Base-by-base conservation (phyloP, 2,329 filamentous ascomycete genomes). In the Aspergillus candidus region DNA sequence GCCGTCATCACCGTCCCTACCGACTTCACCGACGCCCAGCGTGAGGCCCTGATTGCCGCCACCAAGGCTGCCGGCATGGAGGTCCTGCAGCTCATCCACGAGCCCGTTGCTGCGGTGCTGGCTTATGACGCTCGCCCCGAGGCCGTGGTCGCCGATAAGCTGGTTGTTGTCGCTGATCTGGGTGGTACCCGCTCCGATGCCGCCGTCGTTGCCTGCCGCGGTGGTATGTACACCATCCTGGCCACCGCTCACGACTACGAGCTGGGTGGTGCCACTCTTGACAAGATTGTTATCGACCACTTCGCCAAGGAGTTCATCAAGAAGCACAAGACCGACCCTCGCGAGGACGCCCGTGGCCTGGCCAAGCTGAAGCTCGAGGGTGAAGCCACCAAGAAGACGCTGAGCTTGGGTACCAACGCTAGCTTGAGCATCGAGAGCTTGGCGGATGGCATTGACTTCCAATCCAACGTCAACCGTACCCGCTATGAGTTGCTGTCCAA, bases 261-360 rank as follows among this genome's bases (percentile, higher is more conserved):
- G 63, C 86, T 91, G 56, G 83, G 87, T 44, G 93, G 93, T 61
- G 77, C 81, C 31, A 83, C 89, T 54, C 77, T 98, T 45, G 93
- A 98, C 73, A 80, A 93, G 66, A 85, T 91, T 39, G 78, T 98
- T 47, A 86, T 95, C 66, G 91, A 98, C 66, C 84, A 96, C 76
- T 96, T 97, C 58, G 86, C 91, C 58, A 98, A 98, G 78, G 93
- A 98, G 71, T 98, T 98, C 73, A 79, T 93, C 63, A 97, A 98
- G 80, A 95, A 94, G 78, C 81, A 97, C 79, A 84, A 83, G 73
- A 80, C 80, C 46, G 93, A 97, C 68, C 93, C 93, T 15, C 80
- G 90, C 56, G 78, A 83, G 62, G 88, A 93, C 65, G 76, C 83
- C 43, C 83, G 83, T 59, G 85, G 86, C 59, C 73, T 96, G 58